Conservation (phyloP, 345 rosid species). For the Euclidium syriacum region DNA sequence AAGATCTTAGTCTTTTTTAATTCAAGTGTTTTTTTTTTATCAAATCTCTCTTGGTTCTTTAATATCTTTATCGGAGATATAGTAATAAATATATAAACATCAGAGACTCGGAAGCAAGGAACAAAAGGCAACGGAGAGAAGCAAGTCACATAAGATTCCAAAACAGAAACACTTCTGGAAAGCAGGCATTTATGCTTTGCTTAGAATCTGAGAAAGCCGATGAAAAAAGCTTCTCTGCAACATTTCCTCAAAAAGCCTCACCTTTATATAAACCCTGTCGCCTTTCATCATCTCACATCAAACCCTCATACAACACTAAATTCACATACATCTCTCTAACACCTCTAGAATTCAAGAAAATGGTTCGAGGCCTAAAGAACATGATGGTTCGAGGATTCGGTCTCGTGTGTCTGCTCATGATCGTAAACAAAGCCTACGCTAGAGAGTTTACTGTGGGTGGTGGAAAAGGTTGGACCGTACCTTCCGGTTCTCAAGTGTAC, state of each 20-base stretch:
- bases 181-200: constrained; percentile 57
- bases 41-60: constrained; percentile 12
- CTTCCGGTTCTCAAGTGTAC: constrained; percentile 33
- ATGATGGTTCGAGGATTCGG: constrained; percentile 22
- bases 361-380: constrained; percentile 23
- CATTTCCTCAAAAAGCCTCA: constrained; percentile 35
- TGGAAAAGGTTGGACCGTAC: constrained; percentile 56
- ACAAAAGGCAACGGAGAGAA: constrained; percentile 23
- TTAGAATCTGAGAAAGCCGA: constrained; percentile 37
- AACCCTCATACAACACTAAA: constrained; percentile 8
- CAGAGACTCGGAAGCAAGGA: constrained; percentile 21
- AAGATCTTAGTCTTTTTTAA: constrained; percentile 18
- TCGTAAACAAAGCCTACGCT: constrained; percentile 43
- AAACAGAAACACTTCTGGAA: constrained; percentile 23
- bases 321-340: neutral
- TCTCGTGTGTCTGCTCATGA: constrained; percentile 30
- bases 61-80: neutral
- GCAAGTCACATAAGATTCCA: constrained; percentile 31
- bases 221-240: constrained; percentile 54
- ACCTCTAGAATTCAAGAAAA: neutral
- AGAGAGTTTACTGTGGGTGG: constrained; percentile 59
- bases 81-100: neutral
- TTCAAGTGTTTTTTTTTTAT: neutral
- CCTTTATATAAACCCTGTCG: constrained; percentile 48
- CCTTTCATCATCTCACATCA: constrained; percentile 18